Percentiles rank a stretch among this genome's conserved stretches.
Conservation (phyloP, 805 yeast species). For the Saccharomyces jurei region DNA sequence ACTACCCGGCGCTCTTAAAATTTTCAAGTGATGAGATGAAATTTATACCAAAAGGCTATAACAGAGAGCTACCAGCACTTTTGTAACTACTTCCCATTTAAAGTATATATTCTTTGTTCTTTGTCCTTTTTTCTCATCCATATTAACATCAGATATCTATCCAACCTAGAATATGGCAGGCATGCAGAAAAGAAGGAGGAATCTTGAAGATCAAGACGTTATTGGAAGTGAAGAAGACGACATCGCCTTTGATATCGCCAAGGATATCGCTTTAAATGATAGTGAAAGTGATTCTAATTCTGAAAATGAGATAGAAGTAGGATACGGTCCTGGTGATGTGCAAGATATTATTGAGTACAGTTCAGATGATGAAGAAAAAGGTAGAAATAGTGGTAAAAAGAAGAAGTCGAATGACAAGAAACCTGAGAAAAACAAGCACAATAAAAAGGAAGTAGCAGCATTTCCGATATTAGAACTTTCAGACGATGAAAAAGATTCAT, state of each 20-base stretch:
- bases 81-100: background rate
- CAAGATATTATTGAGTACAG: constrained; percentile 25
- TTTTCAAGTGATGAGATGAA: background rate
- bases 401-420: constrained; percentile 13
- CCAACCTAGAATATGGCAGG: constrained; percentile 2
- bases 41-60: background rate
- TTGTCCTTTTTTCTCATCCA: background rate
- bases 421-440: constrained; percentile 6
- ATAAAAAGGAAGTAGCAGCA: constrained; percentile 5
- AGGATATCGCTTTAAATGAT: constrained; percentile 42
- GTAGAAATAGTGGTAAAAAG: constrained; percentile 45
- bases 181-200: constrained; percentile 7
- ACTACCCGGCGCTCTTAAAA: background rate
- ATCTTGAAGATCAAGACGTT: constrained; percentile 2
- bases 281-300: constrained; percentile 34
- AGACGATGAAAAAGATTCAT: constrained; percentile 37
- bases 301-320: constrained; percentile 18
- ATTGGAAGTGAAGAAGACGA: constrained; percentile 39
- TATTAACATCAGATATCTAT: background rate
- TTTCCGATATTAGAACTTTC: constrained; percentile 49
- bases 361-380: constrained; percentile 35
- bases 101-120: background rate
- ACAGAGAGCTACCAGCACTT: background rate
- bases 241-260: constrained; percentile 48
- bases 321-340: constrained; percentile 13